A percentile compares a stretch with the other conserved stretches of the same genome.
Evolutionary conservation across 192 early-diverging fungal genomes (phyloP).

Genomic region (Umbelopsis sp.): DNA sequence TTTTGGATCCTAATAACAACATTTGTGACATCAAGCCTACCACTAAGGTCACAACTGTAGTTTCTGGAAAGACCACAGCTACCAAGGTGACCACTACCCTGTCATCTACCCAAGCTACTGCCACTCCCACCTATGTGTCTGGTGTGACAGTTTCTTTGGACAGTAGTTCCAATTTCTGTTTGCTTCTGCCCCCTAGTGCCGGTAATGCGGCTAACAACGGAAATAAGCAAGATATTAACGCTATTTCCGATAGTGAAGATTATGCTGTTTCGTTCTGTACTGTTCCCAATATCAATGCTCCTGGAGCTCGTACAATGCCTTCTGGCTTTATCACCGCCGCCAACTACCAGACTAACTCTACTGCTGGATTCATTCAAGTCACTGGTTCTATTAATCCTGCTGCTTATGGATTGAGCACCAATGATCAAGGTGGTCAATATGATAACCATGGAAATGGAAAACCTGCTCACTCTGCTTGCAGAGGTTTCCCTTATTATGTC

Average conservation of each 20-base stretch:
- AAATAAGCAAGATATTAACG: slow-evolving; percentile 24
- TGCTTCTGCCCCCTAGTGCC: slow-evolving; percentile 39
- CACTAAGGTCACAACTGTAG: slow-evolving; percentile 1
- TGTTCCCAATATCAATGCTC: slow-evolving; percentile 28
- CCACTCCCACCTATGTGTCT: slow-evolving; percentile 16
- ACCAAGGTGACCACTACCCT: slow-evolving; percentile 4
- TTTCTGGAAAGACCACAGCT: background rate
- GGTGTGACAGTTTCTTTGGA: slow-evolving; percentile 28
- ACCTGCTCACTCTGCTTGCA: slow-evolving; percentile 28
- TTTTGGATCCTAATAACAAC: slow-evolving; percentile 24
- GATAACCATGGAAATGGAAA: slow-evolving; percentile 33
- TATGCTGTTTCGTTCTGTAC: slow-evolving; percentile 52
- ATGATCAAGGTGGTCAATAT: slow-evolving; percentile 41
- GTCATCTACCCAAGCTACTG: background rate
- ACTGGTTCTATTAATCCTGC: slow-evolving; percentile 33
- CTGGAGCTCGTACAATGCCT: slow-evolving; percentile 40
- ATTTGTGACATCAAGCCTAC: slow-evolving; percentile 29
- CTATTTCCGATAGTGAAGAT: slow-evolving; percentile 48
- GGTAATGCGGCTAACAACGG: slow-evolving; percentile 32
- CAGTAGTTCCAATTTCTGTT: slow-evolving; percentile 26
- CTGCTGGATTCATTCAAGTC: slow-evolving; percentile 43
- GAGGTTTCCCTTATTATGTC: slow-evolving; percentile 38
- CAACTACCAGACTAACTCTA: slow-evolving; percentile 24
- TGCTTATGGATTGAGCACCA: slow-evolving; percentile 27
- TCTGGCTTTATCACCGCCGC: slow-evolving; percentile 29